These are phyloP conservation scores for Sporothrix inflata DNA, from an alignment of 2,329 filamentous ascomycete species.

Conservation along the genomic window DNA sequence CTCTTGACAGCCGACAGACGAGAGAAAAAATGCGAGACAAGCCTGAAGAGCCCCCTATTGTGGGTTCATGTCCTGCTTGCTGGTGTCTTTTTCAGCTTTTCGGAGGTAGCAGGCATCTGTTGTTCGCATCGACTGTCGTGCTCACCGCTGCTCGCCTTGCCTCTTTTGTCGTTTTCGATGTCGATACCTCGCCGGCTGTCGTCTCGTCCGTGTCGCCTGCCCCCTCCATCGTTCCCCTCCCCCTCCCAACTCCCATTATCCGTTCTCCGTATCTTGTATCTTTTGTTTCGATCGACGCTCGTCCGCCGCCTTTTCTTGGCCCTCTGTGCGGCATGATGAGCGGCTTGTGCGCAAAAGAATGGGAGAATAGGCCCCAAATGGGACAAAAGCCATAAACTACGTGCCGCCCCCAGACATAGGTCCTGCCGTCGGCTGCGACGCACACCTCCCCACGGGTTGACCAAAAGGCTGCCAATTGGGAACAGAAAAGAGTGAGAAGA, in stretches of 20 bases:
- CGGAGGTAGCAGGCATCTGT: background rate
- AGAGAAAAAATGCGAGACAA: background rate
- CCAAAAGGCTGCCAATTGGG: background rate
- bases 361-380: background rate
- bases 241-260: constrained; percentile 11
- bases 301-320: constrained; percentile 7
- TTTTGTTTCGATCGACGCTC: constrained; percentile 21
- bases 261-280: background rate
- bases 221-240: background rate
- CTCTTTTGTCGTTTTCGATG: constrained; percentile 12
- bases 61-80: constrained; percentile 7
- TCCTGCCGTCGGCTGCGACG: background rate
- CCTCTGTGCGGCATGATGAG: constrained; percentile 20
- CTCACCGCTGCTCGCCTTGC: constrained; percentile 17
- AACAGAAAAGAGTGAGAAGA: background rate
- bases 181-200: background rate
- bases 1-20: background rate
- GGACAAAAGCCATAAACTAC: background rate
- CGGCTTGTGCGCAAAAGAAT: constrained; percentile 1
- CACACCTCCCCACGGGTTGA: background rate
- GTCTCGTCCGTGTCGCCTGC: background rate
- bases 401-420: constrained; percentile 9
- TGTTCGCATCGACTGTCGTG: background rate
- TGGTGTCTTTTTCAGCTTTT: background rate
- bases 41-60: constrained; percentile 17